phyloP scores from a whole-genome alignment of 352 stramenopile species.

The Blastocystis sp. region DNA sequence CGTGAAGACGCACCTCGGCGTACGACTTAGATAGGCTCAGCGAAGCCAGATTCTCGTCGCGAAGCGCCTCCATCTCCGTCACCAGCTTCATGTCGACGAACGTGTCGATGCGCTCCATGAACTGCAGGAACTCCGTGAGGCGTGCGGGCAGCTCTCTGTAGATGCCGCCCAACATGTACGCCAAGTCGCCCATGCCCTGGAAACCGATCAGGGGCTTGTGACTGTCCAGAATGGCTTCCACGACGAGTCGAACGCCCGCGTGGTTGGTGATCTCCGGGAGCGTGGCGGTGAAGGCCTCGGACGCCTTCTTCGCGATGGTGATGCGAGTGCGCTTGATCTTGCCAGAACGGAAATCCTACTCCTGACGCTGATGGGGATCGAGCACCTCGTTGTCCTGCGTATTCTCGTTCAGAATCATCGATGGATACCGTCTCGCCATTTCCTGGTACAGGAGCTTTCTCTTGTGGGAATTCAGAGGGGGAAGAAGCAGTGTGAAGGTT shows the following conservation, averaged over 20 bases:
- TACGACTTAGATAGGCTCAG: conserved; percentile 19
- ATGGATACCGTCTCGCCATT: conserved; percentile 12
- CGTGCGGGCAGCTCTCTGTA: conserved; percentile 25
- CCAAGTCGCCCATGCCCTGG: conserved; percentile 48
- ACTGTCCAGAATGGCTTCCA: conserved; percentile 55
- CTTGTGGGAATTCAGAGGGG: conserved; percentile 31
- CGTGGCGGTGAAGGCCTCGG: neutral
- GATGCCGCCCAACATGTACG: conserved; percentile 61
- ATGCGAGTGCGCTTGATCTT: conserved; percentile 43
- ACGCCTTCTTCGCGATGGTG: conserved; percentile 7
- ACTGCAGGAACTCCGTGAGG: conserved; percentile 1
- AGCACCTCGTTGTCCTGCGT: conserved; percentile 28
- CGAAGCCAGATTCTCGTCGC: conserved; percentile 3
- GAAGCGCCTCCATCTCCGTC: neutral
- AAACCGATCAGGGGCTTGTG: conserved; percentile 55
- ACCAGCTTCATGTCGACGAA: conserved; percentile 55
- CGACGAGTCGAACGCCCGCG: conserved; percentile 27
- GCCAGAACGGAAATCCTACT: neutral
- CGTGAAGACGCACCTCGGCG: neutral
- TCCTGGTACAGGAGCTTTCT: conserved; percentile 52
- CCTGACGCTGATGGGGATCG: neutral
- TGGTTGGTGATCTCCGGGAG: conserved; percentile 19
- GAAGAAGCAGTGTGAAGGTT: conserved; percentile 17
- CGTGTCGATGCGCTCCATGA: conserved; percentile 39
- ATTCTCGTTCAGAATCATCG: conserved; percentile 13